phyloP scores from a whole-genome alignment of 495 filamentous ascomycete genomes.

The Aspergillus sclerotiicarbonarius region DNA sequence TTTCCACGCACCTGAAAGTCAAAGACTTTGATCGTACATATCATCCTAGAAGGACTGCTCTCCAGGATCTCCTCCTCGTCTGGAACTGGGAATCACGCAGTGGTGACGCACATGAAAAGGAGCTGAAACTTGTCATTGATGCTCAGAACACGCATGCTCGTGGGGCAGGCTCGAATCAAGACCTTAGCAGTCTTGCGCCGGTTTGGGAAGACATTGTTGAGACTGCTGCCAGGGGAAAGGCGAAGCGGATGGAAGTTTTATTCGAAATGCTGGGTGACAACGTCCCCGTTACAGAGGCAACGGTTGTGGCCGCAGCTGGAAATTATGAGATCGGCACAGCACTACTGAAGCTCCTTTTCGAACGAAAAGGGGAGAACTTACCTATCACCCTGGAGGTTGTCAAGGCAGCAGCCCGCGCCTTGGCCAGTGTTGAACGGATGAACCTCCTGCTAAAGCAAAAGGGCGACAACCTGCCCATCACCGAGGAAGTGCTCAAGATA shows the following conservation, averaged over 20 bases:
- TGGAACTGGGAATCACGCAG: constrained; percentile 3
- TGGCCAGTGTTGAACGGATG: no score
- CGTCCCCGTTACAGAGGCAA: not conserved
- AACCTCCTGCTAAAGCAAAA: not conserved
- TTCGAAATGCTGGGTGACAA: not conserved
- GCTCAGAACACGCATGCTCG: not conserved
- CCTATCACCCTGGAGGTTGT: not conserved
- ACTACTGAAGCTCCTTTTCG: not conserved
- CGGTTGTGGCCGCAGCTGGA: not conserved
- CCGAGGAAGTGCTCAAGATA: not conserved
- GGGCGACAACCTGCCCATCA: not conserved
- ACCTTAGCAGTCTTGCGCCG: not conserved
- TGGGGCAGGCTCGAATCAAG: not conserved
- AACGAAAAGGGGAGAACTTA: not conserved
- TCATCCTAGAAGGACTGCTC: not conserved
- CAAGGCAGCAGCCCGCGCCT: not conserved
- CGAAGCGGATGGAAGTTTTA: not conserved
- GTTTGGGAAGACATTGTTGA: not conserved
- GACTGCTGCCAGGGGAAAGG: not conserved
- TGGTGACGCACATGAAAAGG: not conserved
- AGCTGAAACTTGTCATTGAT: not conserved
- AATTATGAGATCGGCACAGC: not conserved
- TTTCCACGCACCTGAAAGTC: not conserved
- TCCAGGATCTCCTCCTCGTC: not conserved
- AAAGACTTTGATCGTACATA: not conserved